These are phyloP conservation scores for Myxozyma neotropica DNA, from an alignment of 805 yeast species.

Conservation along the genomic window DNA sequence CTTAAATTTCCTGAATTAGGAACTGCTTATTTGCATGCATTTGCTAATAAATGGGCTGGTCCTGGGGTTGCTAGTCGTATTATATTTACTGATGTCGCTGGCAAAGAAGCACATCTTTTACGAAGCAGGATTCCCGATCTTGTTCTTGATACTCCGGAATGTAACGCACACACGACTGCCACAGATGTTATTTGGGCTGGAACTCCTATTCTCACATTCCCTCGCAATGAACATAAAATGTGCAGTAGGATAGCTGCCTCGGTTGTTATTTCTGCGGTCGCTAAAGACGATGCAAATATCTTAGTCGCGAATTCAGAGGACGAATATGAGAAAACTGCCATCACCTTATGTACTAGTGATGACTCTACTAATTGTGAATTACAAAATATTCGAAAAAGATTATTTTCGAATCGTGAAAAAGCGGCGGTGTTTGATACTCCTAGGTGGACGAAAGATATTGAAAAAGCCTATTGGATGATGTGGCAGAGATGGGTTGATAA, in stretches of 20 bases:
- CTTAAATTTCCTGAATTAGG: slow-evolving; percentile 42
- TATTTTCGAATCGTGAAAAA: slow-evolving; percentile 35
- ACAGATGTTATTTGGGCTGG: slow-evolving; percentile 43
- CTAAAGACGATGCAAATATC: neutral
- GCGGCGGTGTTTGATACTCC: slow-evolving; percentile 38
- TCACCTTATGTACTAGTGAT: slow-evolving; percentile 30
- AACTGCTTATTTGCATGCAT: slow-evolving; percentile 32
- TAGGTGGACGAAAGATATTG: slow-evolving; percentile 38
- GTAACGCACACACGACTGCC: slow-evolving; percentile 45
- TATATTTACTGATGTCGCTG: slow-evolving; percentile 42
- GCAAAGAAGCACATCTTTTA: slow-evolving; percentile 40
- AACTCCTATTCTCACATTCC: slow-evolving; percentile 41
- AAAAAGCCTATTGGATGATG: slow-evolving; percentile 37
- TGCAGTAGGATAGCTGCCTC: slow-evolving; percentile 42
- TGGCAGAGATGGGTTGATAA: slow-evolving; percentile 40
- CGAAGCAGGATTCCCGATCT: slow-evolving; percentile 42
- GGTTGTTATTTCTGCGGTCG: slow-evolving; percentile 34
- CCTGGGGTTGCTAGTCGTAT: slow-evolving; percentile 35
- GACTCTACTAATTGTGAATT: slow-evolving; percentile 28
- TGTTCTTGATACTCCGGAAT: slow-evolving; percentile 43
- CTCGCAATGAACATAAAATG: slow-evolving; percentile 40
- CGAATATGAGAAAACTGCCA: slow-evolving; percentile 38
- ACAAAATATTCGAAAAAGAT: slow-evolving; percentile 29
- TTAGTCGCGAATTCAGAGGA: slow-evolving; percentile 36
- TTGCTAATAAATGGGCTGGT: slow-evolving; percentile 40